Conservation (phyloP, 2,329 filamentous ascomycete genomes). For the Calonectria multiphialidica region DNA sequence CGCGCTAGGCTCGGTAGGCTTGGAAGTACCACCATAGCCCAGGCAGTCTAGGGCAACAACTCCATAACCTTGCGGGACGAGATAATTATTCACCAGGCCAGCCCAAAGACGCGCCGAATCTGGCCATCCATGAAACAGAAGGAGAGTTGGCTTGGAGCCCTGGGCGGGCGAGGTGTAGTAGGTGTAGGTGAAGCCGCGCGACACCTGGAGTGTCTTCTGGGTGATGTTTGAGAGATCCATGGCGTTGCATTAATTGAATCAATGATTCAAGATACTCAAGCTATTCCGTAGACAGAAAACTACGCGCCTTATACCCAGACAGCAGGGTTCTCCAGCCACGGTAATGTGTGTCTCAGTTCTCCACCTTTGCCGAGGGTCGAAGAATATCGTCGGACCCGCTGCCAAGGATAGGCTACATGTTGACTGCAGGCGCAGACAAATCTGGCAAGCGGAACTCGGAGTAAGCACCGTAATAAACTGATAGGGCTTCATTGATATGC, state of each 20-base stretch:
- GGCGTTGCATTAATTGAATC: not conserved
- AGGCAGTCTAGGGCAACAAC: constrained; percentile 54
- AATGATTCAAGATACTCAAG: too few relatives aligned
- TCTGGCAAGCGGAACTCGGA: not conserved
- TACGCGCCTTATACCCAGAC: not conserved
- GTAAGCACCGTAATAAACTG: not conserved
- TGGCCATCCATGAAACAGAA: constrained; percentile 50
- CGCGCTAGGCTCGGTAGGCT: constrained; percentile 50
- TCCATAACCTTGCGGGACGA: constrained; percentile 51
- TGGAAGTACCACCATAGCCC: constrained; percentile 54
- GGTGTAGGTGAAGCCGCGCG: not conserved
- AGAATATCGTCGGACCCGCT: not conserved
- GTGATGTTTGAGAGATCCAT: not conserved
- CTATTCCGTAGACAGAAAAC: too few relatives aligned
- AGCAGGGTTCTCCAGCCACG: not conserved
- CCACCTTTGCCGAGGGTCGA: not conserved
- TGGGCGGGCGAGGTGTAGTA: constrained; percentile 36
- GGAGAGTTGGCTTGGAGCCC: constrained; percentile 45
- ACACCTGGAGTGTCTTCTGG: not conserved
- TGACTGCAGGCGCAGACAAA: not conserved
- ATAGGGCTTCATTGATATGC: not conserved
- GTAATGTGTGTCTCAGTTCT: not conserved
- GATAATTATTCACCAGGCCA: constrained; percentile 43
- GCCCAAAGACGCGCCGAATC: not conserved
- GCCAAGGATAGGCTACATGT: not conserved